Conservation (phyloP, 352 stramenopile species). For the Globisporangium irregulare region DNA sequence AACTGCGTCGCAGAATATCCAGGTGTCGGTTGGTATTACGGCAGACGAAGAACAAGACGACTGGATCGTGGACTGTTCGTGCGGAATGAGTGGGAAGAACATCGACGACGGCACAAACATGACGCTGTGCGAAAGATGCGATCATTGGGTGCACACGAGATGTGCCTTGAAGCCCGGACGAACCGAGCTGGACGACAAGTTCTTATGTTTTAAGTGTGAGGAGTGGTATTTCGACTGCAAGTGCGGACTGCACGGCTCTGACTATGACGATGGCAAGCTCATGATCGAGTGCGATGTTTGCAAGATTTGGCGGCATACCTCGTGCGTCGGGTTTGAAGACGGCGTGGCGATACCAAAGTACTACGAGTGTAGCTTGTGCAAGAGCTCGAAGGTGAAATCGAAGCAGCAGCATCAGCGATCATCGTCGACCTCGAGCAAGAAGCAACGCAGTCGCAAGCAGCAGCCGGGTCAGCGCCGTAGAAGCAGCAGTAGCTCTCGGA, state of each 20-base stretch:
- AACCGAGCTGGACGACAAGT: slow-evolving; percentile 10
- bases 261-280: slow-evolving; percentile 56
- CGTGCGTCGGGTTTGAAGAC: slow-evolving; percentile 57
- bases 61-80: slow-evolving; percentile 66
- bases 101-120: slow-evolving; percentile 43
- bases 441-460: slow-evolving; percentile 16
- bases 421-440: slow-evolving; percentile 19
- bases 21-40: background rate
- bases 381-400: slow-evolving; percentile 7
- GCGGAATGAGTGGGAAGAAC: slow-evolving; percentile 51
- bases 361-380: slow-evolving; percentile 59
- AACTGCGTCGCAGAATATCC: slow-evolving; percentile 1
- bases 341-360: slow-evolving; percentile 40
- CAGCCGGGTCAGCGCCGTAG: slow-evolving; percentile 8
- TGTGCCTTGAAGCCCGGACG: slow-evolving; percentile 15
- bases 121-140: slow-evolving; percentile 39
- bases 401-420: slow-evolving; percentile 2
- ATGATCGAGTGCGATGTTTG: slow-evolving; percentile 72
- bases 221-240: slow-evolving; percentile 62
- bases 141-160: slow-evolving; percentile 27
- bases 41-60: slow-evolving; percentile 29
- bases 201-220: slow-evolving; percentile 28
- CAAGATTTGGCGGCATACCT: slow-evolving; percentile 73
- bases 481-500: slow-evolving; percentile 4
- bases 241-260: slow-evolving; percentile 45